Evolutionary conservation across 2,329 filamentous ascomycete species (phyloP).

Genomic region (Nemania serpens): DNA sequence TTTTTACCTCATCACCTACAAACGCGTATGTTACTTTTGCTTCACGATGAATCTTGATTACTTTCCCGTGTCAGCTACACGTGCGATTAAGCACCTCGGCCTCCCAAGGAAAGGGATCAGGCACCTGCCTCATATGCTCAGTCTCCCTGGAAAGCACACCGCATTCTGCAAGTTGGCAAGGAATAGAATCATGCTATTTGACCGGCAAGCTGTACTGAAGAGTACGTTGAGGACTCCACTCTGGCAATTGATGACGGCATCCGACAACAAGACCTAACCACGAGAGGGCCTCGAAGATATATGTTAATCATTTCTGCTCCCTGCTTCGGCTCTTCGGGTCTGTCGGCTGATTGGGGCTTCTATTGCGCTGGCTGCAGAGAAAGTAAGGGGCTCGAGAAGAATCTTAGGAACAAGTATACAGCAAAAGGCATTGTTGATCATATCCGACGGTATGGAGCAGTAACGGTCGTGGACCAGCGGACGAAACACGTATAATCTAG

Average conservation of each 20-base stretch:
- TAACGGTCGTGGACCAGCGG: not conserved
- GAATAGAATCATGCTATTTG: not conserved
- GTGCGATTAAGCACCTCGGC: not conserved
- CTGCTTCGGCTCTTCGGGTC: constrained; percentile 7
- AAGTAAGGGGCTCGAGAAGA: not conserved
- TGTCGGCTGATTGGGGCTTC: constrained; percentile 10
- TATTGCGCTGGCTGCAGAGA: constrained; percentile 6
- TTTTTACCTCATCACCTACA: constrained; percentile 46
- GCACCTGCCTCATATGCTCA: constrained; percentile 4
- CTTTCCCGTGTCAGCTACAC: constrained; percentile 35
- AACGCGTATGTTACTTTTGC: constrained; percentile 47
- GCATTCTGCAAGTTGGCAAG: not conserved
- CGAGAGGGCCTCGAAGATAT: constrained; percentile 7
- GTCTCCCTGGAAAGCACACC: constrained; percentile 13
- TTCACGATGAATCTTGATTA: constrained; percentile 40
- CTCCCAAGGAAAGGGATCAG: constrained; percentile 2
- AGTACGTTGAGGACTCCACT: not conserved
- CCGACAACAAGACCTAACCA: constrained; percentile 3
- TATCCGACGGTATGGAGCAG: not conserved
- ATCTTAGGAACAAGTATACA: constrained; percentile 8
- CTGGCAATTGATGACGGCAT: not conserved
- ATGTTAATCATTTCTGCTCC: constrained; percentile 13
- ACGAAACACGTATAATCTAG: not conserved
- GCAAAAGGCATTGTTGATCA: constrained; percentile 5
- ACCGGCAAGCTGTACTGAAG: constrained; percentile 3